These are phyloP conservation scores for Suhomyces taliae DNA, from an alignment of 1,139 yeast genomes.

Conservation along the genomic window DNA sequence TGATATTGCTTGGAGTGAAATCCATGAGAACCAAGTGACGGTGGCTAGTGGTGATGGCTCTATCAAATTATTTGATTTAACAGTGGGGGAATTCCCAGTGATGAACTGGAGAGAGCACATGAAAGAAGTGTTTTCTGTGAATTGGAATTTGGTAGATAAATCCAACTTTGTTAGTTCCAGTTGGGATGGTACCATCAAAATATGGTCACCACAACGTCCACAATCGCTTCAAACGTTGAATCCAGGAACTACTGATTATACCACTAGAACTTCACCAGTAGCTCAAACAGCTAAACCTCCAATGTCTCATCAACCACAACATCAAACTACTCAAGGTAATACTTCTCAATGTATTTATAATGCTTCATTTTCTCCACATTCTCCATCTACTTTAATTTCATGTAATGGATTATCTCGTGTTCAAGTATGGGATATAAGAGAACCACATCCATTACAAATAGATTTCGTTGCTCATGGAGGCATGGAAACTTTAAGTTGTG, in stretches of 20 bases:
- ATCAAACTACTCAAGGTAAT: constrained; percentile 28
- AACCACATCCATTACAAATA: constrained; percentile 59
- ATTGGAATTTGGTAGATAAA: constrained; percentile 86
- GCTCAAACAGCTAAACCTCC: constrained; percentile 31
- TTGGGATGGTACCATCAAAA: constrained; percentile 89
- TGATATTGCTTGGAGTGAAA: constrained; percentile 87
- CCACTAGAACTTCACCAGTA: constrained; percentile 27
- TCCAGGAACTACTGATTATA: constrained; percentile 33
- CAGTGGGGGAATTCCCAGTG: constrained; percentile 68
- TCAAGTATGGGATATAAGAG: constrained; percentile 82
- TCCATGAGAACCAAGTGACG: constrained; percentile 81
- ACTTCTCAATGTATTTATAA: constrained; percentile 66
- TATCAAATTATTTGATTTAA: constrained; percentile 74
- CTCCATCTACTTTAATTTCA: constrained; percentile 66
- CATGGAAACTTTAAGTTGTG: constrained; percentile 75
- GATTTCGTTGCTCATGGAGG: constrained; percentile 76
- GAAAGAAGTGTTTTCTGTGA: constrained; percentile 82
- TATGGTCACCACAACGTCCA: constrained; percentile 65
- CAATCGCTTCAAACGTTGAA: constrained; percentile 60
- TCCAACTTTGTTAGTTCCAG: constrained; percentile 70
- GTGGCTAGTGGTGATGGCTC: constrained; percentile 92
- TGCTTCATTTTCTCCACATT: constrained; percentile 84
- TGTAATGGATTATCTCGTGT: constrained; percentile 80
- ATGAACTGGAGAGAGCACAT: constrained; percentile 77
- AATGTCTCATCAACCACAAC: constrained; percentile 30